Conservation (phyloP, 805 yeast genomes). For the Cephaloascus albidus region DNA sequence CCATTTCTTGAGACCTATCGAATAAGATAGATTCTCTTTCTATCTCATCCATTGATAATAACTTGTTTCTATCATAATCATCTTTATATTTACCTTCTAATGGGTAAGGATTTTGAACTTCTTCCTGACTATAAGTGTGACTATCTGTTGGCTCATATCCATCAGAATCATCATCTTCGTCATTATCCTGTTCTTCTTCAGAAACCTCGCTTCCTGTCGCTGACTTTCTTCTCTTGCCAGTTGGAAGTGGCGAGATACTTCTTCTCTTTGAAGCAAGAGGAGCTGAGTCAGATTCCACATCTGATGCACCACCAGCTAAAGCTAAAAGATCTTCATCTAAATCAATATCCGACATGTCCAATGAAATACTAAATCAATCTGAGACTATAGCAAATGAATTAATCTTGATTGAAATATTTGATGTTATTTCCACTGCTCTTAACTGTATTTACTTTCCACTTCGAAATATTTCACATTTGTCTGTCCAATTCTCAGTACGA, state of each 20-base stretch:
- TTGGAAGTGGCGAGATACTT: slow-evolving; percentile 8
- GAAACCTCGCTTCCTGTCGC: slow-evolving; percentile 16
- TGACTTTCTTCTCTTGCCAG: slow-evolving; percentile 14
- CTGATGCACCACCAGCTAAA: slow-evolving; percentile 75
- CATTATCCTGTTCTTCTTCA: slow-evolving; percentile 20
- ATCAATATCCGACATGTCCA: slow-evolving; percentile 63
- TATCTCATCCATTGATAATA: slow-evolving; percentile 78
- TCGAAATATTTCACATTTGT: too few relatives aligned
- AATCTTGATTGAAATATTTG: too few relatives aligned
- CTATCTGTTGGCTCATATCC: slow-evolving; percentile 16
- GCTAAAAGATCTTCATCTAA: slow-evolving; percentile 95
- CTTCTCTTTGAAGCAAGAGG: slow-evolving; percentile 18
- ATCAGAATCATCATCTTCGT: slow-evolving; percentile 16
- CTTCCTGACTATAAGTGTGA: slow-evolving; percentile 26
- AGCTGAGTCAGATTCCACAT: slow-evolving; percentile 24
- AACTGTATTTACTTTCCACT: too few relatives aligned
- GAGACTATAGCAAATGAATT: too few relatives aligned
- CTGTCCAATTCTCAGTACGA: too few relatives aligned
- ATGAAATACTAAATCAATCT: background rate
- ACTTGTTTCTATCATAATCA: slow-evolving; percentile 59
- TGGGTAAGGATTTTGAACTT: slow-evolving; percentile 71
- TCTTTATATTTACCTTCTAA: slow-evolving; percentile 85
- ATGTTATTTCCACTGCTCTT: too few relatives aligned
- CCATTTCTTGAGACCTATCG: slow-evolving; percentile 89
- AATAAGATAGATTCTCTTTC: slow-evolving; percentile 86